A percentile compares a stretch with the other conserved stretches of the same genome.
Evolutionary conservation across 1,139 yeast species (phyloP).

Genomic region (Lodderomyces elongisporus): DNA sequence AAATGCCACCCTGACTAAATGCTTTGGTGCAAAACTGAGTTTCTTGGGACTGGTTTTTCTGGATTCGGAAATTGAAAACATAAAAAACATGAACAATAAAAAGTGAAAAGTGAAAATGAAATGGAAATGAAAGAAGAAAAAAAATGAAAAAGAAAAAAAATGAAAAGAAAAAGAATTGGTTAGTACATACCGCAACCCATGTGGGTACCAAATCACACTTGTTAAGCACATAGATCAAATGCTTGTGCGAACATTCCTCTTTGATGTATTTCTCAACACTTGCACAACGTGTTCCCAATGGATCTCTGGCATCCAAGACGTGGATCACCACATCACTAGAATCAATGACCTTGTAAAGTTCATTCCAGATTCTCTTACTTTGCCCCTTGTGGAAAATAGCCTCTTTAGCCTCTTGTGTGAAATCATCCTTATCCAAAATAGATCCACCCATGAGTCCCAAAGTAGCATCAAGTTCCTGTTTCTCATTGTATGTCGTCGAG

Average conservation of each 20-base stretch:
- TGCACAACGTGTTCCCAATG: constrained; percentile 90
- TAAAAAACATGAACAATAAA: not conserved
- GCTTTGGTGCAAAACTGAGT: constrained; percentile 38
- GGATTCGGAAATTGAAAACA: no score
- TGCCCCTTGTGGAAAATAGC: constrained; percentile 96
- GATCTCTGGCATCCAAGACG: constrained; percentile 96
- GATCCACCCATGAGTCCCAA: constrained; percentile 74
- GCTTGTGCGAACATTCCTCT: constrained; percentile 96
- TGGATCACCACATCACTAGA: constrained; percentile 95
- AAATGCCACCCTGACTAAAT: constrained; percentile 67
- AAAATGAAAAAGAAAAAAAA: no score
- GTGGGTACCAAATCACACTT: constrained; percentile 98
- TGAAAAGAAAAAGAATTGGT: not conserved
- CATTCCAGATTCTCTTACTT: constrained; percentile 98
- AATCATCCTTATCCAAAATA: constrained; percentile 66
- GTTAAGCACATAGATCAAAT: constrained; percentile 87
- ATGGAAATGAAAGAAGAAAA: no score
- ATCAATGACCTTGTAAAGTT: constrained; percentile 91
- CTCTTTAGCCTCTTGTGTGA: constrained; percentile 87
- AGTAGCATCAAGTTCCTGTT: constrained; percentile 68
- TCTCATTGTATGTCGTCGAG: constrained; percentile 61
- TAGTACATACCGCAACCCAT: constrained; percentile 94
- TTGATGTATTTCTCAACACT: constrained; percentile 89
- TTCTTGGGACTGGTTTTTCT: no score
- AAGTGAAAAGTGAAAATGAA: not conserved